Base-by-base conservation (phyloP, 257 asterid species). In the Catharanthus roseus region DNA sequence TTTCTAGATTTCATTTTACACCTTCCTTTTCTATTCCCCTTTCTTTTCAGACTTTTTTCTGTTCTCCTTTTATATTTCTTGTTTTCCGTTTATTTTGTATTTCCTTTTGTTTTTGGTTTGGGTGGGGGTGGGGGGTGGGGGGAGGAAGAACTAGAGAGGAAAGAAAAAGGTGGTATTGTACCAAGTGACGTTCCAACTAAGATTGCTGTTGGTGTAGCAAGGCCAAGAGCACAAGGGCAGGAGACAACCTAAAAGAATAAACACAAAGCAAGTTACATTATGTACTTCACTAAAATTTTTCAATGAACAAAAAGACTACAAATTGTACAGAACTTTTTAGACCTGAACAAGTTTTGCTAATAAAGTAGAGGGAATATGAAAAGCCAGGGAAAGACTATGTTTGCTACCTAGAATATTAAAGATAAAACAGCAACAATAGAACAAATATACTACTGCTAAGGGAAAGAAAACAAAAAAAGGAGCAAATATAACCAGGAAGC, bases 191-290 rank as follows among this genome's bases (percentile, higher is more conserved):
- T 93, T 85, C 98, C 98, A 50, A 93, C 98, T 79, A 93, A 80
- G 77, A 93, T 93, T 54, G 98, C 98, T 23, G 98, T 90, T 75
- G 98, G 97, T 70, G 98, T 93, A 60, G 98, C 98, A 78, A 93
- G 98, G 81, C 98, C 98, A 77, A 93, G 85, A 76, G 98, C 98
- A 81, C 98, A 93, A 26, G 98, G 98, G 72, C 98, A 90, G 60
- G 98, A 93, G 76, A 93, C 98, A 69, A 93, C 98, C 97, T 93
- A 86, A 76, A 75, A 60, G 70, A 72, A 74, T 67, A 42, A 41
- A 26, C 39, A 68, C 41, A 66, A 58, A 69, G 67, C 71, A 75
- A 60, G 51, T 42, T 7, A 54, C 50, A 11, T 33, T n/a, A 44
- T n/a, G 71, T 18, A n/a, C 8, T 55, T 21, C 28, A 10, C 31